Percentiles rank a stretch among this genome's conserved stretches.
phyloP scores from a whole-genome alignment of 1,284 basidiomycete genomes.

The Meira nashicola region DNA sequence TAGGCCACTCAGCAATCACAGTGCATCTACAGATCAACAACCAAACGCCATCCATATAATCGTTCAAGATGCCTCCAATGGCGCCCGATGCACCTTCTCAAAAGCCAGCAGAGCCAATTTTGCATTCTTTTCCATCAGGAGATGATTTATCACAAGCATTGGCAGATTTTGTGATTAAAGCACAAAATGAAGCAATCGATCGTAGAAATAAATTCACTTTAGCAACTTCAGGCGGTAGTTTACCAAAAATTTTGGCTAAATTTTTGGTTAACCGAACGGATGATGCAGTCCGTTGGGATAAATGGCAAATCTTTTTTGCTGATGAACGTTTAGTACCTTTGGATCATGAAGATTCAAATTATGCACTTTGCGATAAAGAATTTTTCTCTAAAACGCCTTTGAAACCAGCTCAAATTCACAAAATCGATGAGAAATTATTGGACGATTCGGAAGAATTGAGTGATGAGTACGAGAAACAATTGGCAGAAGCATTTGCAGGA shows the following conservation, averaged over 20 bases:
- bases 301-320: slow-evolving; percentile 96
- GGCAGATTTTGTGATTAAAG: slow-evolving; percentile 76
- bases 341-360: slow-evolving; percentile 87
- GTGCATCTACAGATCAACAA: neutral
- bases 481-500: slow-evolving; percentile 71
- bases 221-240: slow-evolving; percentile 86
- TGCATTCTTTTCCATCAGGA: slow-evolving; percentile 67
- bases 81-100: slow-evolving; percentile 33
- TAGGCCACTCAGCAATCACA: too few species aligned
- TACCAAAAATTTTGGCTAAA: slow-evolving; percentile 74
- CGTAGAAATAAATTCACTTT: slow-evolving; percentile 85
- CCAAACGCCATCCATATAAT: too few species aligned
- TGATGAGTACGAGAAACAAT: slow-evolving; percentile 86
- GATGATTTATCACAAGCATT: slow-evolving; percentile 60
- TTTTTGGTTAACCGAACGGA: slow-evolving; percentile 65
- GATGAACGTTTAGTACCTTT: slow-evolving; percentile 95
- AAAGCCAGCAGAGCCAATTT: slow-evolving; percentile 59
- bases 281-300: slow-evolving; percentile 78
- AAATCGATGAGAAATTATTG: slow-evolving; percentile 69
- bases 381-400: slow-evolving; percentile 81
- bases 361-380: slow-evolving; percentile 67
- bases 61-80: slow-evolving; percentile 36
- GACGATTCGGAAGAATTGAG: slow-evolving; percentile 71
- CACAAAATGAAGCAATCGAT: slow-evolving; percentile 81
- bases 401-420: slow-evolving; percentile 68